Evolutionary conservation across 805 yeast genomes (phyloP).

Genomic region (Candida palmyrensis): DNA sequence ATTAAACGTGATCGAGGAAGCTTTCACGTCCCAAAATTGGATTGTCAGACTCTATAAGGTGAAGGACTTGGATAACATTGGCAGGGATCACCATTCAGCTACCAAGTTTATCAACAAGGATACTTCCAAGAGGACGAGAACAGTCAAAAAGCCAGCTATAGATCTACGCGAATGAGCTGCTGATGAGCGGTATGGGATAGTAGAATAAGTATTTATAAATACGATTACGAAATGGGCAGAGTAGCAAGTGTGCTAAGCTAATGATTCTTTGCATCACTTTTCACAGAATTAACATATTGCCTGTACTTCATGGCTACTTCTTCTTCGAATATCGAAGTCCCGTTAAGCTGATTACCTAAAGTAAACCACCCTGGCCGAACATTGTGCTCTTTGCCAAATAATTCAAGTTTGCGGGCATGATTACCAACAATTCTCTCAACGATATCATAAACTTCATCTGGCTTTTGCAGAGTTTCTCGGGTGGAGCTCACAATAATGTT

Average conservation of each 20-base stretch:
- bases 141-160: slow-evolving; percentile 48
- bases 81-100: slow-evolving; percentile 66
- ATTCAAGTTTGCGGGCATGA: slow-evolving; percentile 73
- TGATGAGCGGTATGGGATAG: not conserved
- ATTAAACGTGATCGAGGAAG: slow-evolving; percentile 84
- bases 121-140: slow-evolving; percentile 28
- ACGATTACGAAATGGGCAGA: not conserved
- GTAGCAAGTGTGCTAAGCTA: not conserved
- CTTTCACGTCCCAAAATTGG: slow-evolving; percentile 94
- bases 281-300: slow-evolving; percentile 6
- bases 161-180: slow-evolving; percentile 40
- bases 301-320: slow-evolving; percentile 47
- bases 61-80: slow-evolving; percentile 81
- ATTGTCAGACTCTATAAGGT: slow-evolving; percentile 90
- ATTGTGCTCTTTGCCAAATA: slow-evolving; percentile 86
- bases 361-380: slow-evolving; percentile 86
- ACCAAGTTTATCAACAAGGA: slow-evolving; percentile 44
- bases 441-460: slow-evolving; percentile 82
- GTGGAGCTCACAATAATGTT: slow-evolving; percentile 80
- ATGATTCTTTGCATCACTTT: not conserved
- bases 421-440: slow-evolving; percentile 80
- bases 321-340: slow-evolving; percentile 51
- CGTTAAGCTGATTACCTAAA: slow-evolving; percentile 73
- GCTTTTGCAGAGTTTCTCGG: slow-evolving; percentile 85
- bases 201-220: not conserved